phyloP scores from a whole-genome alignment of 345 rosid species.

The Chamaenerion angustifolium region DNA sequence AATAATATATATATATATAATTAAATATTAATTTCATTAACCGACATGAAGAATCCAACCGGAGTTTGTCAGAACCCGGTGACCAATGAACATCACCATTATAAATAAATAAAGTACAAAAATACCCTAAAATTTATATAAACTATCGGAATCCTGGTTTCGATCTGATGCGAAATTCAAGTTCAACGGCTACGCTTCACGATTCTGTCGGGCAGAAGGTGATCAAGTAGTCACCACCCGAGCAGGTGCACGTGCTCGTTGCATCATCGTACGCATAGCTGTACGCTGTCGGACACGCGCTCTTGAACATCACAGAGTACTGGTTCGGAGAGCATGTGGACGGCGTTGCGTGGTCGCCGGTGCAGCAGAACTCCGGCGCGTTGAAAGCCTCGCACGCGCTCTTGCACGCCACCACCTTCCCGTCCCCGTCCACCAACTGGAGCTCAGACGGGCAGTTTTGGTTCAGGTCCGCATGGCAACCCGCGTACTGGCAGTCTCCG shows the following conservation, averaged over 20 bases:
- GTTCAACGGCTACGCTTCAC: not conserved
- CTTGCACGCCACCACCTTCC: conserved; percentile 55
- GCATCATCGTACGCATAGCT: conserved; percentile 93
- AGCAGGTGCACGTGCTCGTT: conserved; percentile 63
- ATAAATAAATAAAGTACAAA: not conserved
- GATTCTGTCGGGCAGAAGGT: conserved; percentile 48
- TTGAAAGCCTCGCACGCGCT: conserved; percentile 83
- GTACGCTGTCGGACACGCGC: conserved; percentile 78
- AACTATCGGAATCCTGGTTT: not conserved
- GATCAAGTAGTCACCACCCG: conserved; percentile 63
- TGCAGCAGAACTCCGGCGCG: conserved; percentile 65
- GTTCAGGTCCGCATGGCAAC: conserved; percentile 62
- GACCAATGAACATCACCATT: too few relatives aligned
- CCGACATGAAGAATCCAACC: too few relatives aligned
- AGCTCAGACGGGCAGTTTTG: conserved; percentile 51
- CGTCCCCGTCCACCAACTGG: conserved; percentile 26
- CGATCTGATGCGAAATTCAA: not conserved
- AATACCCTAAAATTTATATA: not conserved
- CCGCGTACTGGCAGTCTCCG: conserved; percentile 71
- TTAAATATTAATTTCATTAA: not conserved
- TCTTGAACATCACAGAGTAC: conserved; percentile 70
- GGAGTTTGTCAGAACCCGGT: too few relatives aligned
- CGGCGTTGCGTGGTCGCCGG: conserved; percentile 59
- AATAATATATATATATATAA: not conserved
- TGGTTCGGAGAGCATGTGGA: conserved; percentile 61